Evolutionary conservation across 495 filamentous ascomycete genomes (phyloP).

Genomic region (Podospora conica): DNA sequence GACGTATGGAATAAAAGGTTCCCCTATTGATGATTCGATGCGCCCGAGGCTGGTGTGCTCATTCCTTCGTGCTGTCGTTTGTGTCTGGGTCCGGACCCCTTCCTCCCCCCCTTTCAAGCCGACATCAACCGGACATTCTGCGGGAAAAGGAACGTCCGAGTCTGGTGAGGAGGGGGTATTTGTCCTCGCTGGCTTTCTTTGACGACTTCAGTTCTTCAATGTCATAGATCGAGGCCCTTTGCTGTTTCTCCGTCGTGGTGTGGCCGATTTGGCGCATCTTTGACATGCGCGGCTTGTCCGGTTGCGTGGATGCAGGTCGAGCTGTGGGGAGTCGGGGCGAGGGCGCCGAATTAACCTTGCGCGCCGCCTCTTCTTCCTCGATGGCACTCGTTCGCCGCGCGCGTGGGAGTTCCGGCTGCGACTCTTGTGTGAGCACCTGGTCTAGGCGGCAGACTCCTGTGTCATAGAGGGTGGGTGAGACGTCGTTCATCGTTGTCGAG

Average conservation of each 20-base stretch:
- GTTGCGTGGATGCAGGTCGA: not conserved
- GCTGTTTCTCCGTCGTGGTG: slow-evolving; percentile 5
- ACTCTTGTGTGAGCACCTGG: not conserved
- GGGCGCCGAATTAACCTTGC: not conserved
- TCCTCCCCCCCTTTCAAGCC: not conserved
- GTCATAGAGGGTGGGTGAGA: not conserved
- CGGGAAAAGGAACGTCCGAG: slow-evolving; percentile 23
- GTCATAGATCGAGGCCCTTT: slow-evolving; percentile 19
- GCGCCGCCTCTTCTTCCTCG: not conserved
- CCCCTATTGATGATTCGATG: not conserved
- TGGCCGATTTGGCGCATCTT: slow-evolving; percentile 3
- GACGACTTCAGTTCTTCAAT: slow-evolving; percentile 18
- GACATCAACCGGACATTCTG: slow-evolving; percentile 12
- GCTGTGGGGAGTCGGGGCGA: not conserved
- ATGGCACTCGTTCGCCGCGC: not conserved
- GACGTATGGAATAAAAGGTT: not conserved
- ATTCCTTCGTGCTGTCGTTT: not conserved
- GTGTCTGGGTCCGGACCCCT: not conserved
- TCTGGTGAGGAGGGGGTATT: slow-evolving; percentile 15
- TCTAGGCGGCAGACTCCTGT: slow-evolving; percentile 7
- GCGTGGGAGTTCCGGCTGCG: not conserved
- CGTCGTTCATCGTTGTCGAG: not conserved
- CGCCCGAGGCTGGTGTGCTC: not conserved
- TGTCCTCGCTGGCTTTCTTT: slow-evolving; percentile 9
- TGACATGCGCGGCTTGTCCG: not conserved